These are phyloP conservation scores for Calonectria hongkongensis DNA, from an alignment of 2,329 filamentous ascomycete genomes.

Conservation along the genomic window DNA sequence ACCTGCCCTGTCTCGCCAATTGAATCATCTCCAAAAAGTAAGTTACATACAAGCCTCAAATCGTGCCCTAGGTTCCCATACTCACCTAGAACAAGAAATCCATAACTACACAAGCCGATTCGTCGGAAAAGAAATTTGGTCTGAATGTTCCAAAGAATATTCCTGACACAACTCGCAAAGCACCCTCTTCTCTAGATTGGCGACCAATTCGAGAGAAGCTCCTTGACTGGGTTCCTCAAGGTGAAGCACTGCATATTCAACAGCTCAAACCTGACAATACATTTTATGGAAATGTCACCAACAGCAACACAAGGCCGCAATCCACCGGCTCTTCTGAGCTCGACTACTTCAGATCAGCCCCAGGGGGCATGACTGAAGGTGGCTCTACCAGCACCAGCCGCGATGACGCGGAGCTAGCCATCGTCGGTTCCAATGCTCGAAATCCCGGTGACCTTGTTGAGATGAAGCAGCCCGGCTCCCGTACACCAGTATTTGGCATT, in stretches of 20 bases:
- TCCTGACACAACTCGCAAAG: slow-evolving; percentile 11
- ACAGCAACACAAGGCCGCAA: slow-evolving; percentile 59
- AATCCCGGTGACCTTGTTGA: slow-evolving; percentile 72
- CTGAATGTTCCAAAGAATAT: slow-evolving; percentile 46
- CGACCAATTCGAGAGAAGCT: slow-evolving; percentile 50
- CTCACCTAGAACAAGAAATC: slow-evolving; percentile 39
- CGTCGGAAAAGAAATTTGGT: slow-evolving; percentile 37
- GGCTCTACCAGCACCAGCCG: slow-evolving; percentile 53
- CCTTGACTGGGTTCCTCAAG: slow-evolving; percentile 45
- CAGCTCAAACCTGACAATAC: slow-evolving; percentile 49
- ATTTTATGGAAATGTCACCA: slow-evolving; percentile 55
- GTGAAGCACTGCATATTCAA: slow-evolving; percentile 19
- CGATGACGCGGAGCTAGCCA: slow-evolving; percentile 51
- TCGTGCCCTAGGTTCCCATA: background rate
- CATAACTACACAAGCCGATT: slow-evolving; percentile 33
- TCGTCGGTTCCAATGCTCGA: slow-evolving; percentile 53
- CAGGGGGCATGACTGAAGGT: slow-evolving; percentile 51
- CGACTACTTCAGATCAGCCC: slow-evolving; percentile 53
- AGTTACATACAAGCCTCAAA: slow-evolving; percentile 31
- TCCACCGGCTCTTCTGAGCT: slow-evolving; percentile 58
- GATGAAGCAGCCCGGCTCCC: slow-evolving; percentile 62
- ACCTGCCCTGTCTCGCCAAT: slow-evolving; percentile 22
- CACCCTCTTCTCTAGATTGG: slow-evolving; percentile 28
- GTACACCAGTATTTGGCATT: slow-evolving; percentile 70
- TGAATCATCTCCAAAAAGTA: slow-evolving; percentile 42